phyloP scores from a whole-genome alignment of 228 moss, liverwort and hornwort species.

The Sphagnum magellanicum region DNA sequence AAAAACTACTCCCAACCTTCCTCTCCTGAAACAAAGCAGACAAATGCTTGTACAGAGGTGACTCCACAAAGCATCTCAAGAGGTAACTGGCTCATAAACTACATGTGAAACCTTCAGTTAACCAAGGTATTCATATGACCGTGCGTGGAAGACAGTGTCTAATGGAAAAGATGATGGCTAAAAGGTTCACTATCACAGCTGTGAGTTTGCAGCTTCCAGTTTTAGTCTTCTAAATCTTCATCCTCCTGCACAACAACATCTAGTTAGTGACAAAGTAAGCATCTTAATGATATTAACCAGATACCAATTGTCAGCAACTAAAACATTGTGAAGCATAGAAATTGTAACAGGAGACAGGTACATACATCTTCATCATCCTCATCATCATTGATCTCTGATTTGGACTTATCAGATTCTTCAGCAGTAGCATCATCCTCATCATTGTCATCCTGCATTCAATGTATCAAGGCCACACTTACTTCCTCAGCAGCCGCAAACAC shows the following conservation, averaged over 20 bases:
- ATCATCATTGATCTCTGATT: constrained; percentile 97
- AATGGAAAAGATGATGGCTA: constrained; percentile 9
- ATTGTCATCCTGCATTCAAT: constrained; percentile 59
- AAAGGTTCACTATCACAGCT: constrained; percentile 2
- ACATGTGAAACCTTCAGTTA: constrained; percentile 19
- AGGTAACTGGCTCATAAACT: constrained; percentile 13
- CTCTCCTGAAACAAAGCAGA: constrained; percentile 20
- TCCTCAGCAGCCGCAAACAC: no score
- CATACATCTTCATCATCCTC: constrained; percentile 78
- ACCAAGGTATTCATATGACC: constrained; percentile 38
- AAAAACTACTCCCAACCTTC: constrained; percentile 25
- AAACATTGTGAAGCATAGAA: no score
- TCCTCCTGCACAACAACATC: constrained; percentile 52
- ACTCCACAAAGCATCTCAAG: constrained; percentile 1
- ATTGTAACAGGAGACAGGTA: background rate
- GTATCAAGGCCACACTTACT: no score
- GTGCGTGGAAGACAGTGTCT: constrained; percentile 10
- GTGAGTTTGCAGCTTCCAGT: constrained; percentile 2
- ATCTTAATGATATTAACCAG: no score
- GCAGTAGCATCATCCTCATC: constrained; percentile 59
- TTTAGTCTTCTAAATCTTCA: constrained; percentile 72
- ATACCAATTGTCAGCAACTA: no score
- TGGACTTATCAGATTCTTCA: constrained; percentile 98
- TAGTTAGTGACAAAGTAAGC: no score
- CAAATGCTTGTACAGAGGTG: constrained; percentile 9